phyloP scores from a whole-genome alignment of 176 grass and related monocot genomes.

The Lolium multiflorum region DNA sequence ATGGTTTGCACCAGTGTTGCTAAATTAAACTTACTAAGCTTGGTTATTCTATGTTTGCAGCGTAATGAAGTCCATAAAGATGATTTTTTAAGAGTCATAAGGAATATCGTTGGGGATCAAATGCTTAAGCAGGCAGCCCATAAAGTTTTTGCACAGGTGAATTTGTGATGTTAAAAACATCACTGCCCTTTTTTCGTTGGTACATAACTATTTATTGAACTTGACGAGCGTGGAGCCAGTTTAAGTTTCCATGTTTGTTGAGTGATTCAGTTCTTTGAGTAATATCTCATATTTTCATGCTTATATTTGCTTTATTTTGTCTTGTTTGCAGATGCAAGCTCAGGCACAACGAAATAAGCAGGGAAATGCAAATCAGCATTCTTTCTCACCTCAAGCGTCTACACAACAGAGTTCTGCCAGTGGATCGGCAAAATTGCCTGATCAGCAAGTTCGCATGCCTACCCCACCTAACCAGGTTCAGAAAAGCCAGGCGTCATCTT shows the following conservation, averaged over 20 bases:
- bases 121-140: conserved; percentile 99
- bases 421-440: conserved; percentile 56
- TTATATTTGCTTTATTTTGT: conserved; percentile 30
- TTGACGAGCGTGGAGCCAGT: conserved; percentile 2
- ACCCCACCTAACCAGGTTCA: conserved; percentile 57
- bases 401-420: conserved; percentile 59
- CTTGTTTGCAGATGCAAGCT: conserved; percentile 61
- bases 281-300: conserved; percentile 38
- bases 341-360: conserved; percentile 62
- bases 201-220: conserved; percentile 26
- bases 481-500: conserved; percentile 42
- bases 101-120: conserved; percentile 96
- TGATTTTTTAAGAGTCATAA: conserved; percentile 95
- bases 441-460: conserved; percentile 52
- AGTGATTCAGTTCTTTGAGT: conserved; percentile 21
- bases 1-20: neutral
- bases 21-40: conserved; percentile 42
- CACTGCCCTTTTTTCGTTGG: conserved; percentile 14
- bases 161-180: conserved; percentile 39
- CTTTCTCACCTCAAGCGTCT: conserved; percentile 64
- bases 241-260: conserved; percentile 12
- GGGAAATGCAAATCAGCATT: conserved; percentile 73
- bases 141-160: conserved; percentile 90
- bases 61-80: conserved; percentile 96
- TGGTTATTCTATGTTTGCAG: conserved; percentile 56